Conservation (phyloP, 2,329 filamentous ascomycete species). For the Septoria linicola region DNA sequence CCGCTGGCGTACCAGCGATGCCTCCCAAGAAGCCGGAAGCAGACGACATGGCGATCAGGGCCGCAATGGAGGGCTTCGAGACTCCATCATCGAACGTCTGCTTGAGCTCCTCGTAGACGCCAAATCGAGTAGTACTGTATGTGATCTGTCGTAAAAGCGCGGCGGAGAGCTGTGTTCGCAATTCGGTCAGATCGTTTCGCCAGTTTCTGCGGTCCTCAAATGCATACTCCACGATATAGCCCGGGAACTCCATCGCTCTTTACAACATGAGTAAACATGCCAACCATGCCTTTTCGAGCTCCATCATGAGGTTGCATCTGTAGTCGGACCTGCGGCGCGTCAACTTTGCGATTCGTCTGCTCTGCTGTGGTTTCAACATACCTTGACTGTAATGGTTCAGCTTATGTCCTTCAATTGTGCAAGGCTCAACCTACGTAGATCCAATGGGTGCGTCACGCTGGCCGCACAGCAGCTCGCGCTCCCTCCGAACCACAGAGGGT, state of each 20-base stretch:
- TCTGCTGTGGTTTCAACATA: conserved; percentile 30
- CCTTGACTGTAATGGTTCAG: conserved; percentile 47
- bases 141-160: conserved; percentile 88
- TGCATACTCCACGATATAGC: conserved; percentile 73
- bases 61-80: conserved; percentile 62
- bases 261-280: conserved; percentile 80
- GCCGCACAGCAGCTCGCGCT: conserved; percentile 91
- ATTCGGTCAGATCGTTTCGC: conserved; percentile 5
- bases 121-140: conserved; percentile 95
- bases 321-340: conserved; percentile 66
- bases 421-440: conserved; percentile 66
- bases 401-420: not conserved
- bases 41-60: conserved; percentile 76
- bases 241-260: conserved; percentile 73
- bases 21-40: conserved; percentile 85
- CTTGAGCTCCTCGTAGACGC: conserved; percentile 94
- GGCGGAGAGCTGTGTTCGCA: conserved; percentile 65
- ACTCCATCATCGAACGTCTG: conserved; percentile 57
- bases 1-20: conserved; percentile 87
- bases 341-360: conserved; percentile 17
- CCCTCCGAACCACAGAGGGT: conserved; percentile 82
- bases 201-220: not conserved
- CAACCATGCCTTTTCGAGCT: conserved; percentile 72
- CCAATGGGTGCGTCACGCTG: conserved; percentile 86
- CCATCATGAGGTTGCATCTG: conserved; percentile 78